Evolutionary conservation across 768 basidiomycete species (phyloP), one percentile per base, ranked within the genome.

Genomic region (Clitopilus hobsonii): DNA sequence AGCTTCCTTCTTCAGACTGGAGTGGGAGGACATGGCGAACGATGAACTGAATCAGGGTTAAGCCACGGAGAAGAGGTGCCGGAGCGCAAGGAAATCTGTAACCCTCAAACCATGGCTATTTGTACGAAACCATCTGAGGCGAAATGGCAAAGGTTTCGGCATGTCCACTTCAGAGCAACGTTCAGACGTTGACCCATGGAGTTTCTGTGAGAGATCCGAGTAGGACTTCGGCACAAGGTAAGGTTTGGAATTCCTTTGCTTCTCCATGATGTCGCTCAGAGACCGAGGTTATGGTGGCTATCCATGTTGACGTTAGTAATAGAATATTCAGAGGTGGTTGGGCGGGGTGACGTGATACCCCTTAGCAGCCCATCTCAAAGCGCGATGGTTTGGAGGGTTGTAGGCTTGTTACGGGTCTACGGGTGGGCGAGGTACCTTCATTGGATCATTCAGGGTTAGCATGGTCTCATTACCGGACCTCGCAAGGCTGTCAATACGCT

Each of bases 211-310:
- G 41, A 45, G 41, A 45, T 45, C 41, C 41, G 41, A 45, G 41
- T 45, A 45, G 41, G 41, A 45, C n/a, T 45, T 45, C 41, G 41
- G 41, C 41, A 45, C 41, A 45, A 11, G 41, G 41, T 45, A 45
- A 45, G 41, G 18, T 18, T 45, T 45, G 32, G 41, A 45, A 18
- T 45, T 23, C 22, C n/a, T 18, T 18, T 45, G 41, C 41, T 45
- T 45, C 41, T 45, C 41, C 41, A 45, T 45, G 41, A 45, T 45
- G 11, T 45, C 22, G 30, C 30, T n/a, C n/a, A 45, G 41, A 45
- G 22, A 45, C 41, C 41, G 41, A 45, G 41, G 41, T 45, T 45
- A 45, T n/a, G n/a, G n/a, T n/a, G n/a, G n/a, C n/a, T n/a, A n/a
- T n/a, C n/a, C n/a, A n/a, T n/a, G n/a, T n/a, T n/a, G n/a, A n/a